Base-by-base conservation (phyloP, 371 early-diverging fungal species). In the Phascolomyces articulosus region DNA sequence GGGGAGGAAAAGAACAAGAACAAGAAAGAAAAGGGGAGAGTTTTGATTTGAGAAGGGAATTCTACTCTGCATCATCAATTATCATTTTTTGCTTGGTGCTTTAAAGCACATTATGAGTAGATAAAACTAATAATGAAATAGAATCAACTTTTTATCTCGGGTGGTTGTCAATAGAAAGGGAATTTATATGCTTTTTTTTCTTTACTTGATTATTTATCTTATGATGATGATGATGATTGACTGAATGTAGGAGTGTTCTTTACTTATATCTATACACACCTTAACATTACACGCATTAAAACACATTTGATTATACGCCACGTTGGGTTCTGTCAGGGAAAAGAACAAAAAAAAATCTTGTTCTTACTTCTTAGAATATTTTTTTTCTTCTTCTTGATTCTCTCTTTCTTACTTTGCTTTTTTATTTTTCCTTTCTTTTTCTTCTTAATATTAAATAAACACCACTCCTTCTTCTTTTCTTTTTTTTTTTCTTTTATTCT, bases 401-500 rank as follows among this genome's bases (percentile, higher is more conserved):
- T 47, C 20, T 18, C 18, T 47, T 47, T 47, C 18, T 4, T 47
- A 13, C 47, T 47, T 47, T 47, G n/a, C 20, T 20, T 47, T 18
- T 47, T 18, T 47, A 6, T 47, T 47, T 20, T 47, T 20, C 18
- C 24, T 51, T 24, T 24, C 6, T 24, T 4, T 24, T 24, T 24
- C 51, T 51, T 44, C 16, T 44, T 16, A 9, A 9, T 34, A 34
- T 34, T 9, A 11, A 6, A 6, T 9, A 34, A 34, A 34, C 34
- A 34, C 34, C 11, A 6, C 34, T 58, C 40, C 40, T 58, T 23
- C 26, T 40, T 41, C 26, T 59, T 47, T 41, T 26, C 58, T 62
- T 48, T 61, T 40, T 64, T 63, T 63, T 44, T 41, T 54, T 47
- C 40, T 55, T 49, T 54, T 62, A 41, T 55, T 61, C 31, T 58